Evolutionary conservation across 257 asterid species (phyloP), one percentile per base, ranked within the genome.

Genomic region (Ilex asprella): DNA sequence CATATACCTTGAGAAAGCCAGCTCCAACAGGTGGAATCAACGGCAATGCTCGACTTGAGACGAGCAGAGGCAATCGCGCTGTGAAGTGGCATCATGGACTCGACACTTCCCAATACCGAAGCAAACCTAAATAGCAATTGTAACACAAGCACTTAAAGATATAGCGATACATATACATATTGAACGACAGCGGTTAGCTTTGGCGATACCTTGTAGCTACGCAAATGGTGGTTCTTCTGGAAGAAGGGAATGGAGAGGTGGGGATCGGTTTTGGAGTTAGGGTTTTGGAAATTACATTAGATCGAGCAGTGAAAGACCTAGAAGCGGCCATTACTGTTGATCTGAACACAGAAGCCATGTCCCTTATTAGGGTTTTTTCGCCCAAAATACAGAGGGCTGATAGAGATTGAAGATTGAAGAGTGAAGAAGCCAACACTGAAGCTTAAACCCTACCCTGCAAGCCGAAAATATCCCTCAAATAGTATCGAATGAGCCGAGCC

Each of bases 31-130:
- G 78, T 12, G 16, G 86, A 65, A 66, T 83, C 84, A 13, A 73
- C 12, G 11, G 86, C 86, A 15, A 83, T 76, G 58, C 78, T 78
- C 39, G 89, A 80, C 75, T 72, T 79, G 73, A 80, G 66, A 59
- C 89, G 82, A 67, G 89, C 81, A 58, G 83, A 78, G 16, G 89
- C 86, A 64, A 80, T 72, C 32, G 79, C 59, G 58, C 84, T 78
- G 65, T 83, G 89, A 29, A 83, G 79, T 14, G 89, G 89, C 71
- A 80, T 50, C 86, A 80, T 75, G 15, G 86, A 70, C 54, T 68
- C 84, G 67, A 80, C 49, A 58, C 78, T 59, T 39, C 75, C 77
- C 73, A 83, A 39, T 58, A 60, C 77, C 7, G 73, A 70, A 61
- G 70, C 76, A 72, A 78, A 49, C 81, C 84, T 83, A 35, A 50